Base-by-base conservation (phyloP, 2,329 filamentous ascomycete species). In the Colletotrichum cuscutae region DNA sequence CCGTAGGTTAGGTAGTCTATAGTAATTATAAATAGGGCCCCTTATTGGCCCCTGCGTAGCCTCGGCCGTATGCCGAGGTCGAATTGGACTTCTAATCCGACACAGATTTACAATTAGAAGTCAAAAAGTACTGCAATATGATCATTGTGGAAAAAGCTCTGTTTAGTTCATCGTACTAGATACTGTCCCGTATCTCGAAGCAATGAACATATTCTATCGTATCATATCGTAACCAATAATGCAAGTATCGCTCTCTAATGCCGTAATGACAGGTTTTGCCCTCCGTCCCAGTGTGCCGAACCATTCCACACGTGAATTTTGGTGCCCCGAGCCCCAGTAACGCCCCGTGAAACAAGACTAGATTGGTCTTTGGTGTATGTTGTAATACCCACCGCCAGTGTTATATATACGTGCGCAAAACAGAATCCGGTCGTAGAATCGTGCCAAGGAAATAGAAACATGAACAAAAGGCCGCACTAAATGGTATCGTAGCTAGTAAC, bases 231-330 rank as follows among this genome's bases (percentile, higher is more conserved):
- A 32, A 56, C n/a, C 32, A 59, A 58, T 28, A 67, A 71, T 71
- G 68, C 56, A 56, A n/a, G 1, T 57, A 4, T 57, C 60, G 46
- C 35, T 61, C 54, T 52, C 54, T 32, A 60, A 62, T 64, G 53
- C 32, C 42, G 60, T 73, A 73, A 65, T 49, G 71, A 73, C 66
- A 52, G 59, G 35, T 69, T 46, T 59, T 63, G 32, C 37, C 54
- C 52, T 24, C 52, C 52, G 22, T 24, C 37, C 53, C 58, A 64
- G 32, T 60, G 66, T 68, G 66, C 68, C 62, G 54, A 66, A 24
- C 58, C 65, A 64, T 52, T 63, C 46, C 58, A 54, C 65, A 24
- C 24, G 22, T 53, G 24, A 30, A 53, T 58, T 68, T 49, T 68
- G 42, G 26, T 59, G 24, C 26, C 35, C 8, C 35, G 7, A 46